Evolutionary conservation across 73 alveolate species (phyloP).

Genomic region (Stentor coeruleus): DNA sequence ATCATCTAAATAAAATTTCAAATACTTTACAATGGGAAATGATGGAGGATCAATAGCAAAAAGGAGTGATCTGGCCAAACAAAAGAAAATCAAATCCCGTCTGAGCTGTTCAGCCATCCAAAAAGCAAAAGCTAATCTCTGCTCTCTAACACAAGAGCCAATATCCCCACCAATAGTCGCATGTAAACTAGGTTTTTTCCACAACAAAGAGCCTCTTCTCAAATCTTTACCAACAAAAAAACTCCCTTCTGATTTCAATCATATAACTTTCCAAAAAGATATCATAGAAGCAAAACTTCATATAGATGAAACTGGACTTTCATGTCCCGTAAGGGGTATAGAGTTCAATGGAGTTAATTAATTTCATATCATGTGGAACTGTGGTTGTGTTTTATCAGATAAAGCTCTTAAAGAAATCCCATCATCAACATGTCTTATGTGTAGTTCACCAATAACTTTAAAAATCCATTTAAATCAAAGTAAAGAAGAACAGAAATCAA

Average conservation of each 20-base stretch:
- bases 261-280: slow-evolving; percentile 70
- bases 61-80: slow-evolving; percentile 73
- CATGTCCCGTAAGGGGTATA: slow-evolving; percentile 58
- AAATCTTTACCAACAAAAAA: slow-evolving; percentile 57
- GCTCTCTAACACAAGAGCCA: slow-evolving; percentile 73
- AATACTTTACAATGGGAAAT: slow-evolving; percentile 78
- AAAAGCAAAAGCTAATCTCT: slow-evolving; percentile 65
- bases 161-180: slow-evolving; percentile 77
- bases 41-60: slow-evolving; percentile 93
- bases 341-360: slow-evolving; percentile 78
- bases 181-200: slow-evolving; percentile 69
- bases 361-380: slow-evolving; percentile 69
- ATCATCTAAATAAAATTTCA: no score
- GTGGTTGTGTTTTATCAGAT: slow-evolving; percentile 78
- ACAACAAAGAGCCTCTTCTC: slow-evolving; percentile 74
- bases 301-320: slow-evolving; percentile 44
- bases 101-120: slow-evolving; percentile 43
- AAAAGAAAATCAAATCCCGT: slow-evolving; percentile 46
- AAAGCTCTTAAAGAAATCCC: slow-evolving; percentile 57
- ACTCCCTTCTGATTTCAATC: slow-evolving; percentile 65
- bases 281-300: slow-evolving; percentile 49
- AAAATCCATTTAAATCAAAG: background rate
- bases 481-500: slow-evolving; percentile 24
- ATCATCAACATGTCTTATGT: background rate
- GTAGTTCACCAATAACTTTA: background rate